Percentiles rank a stretch among this genome's conserved stretches.
Conservation (phyloP, 352 stramenopile genomes). For the Achlya hypogyna region DNA sequence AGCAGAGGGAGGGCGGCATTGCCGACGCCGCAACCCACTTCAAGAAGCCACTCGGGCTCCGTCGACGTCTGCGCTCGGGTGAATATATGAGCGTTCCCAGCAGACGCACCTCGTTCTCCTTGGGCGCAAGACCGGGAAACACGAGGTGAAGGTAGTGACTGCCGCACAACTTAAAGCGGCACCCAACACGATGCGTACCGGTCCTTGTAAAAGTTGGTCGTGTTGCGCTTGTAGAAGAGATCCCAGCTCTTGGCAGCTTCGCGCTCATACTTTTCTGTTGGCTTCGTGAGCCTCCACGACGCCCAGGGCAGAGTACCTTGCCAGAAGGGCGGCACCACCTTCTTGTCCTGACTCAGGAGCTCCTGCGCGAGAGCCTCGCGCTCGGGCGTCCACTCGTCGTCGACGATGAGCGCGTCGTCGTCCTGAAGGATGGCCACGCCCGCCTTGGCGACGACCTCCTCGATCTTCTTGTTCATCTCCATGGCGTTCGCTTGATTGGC, state of each 20-base stretch:
- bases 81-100: too few relatives aligned
- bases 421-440: constrained; percentile 60
- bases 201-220: constrained; percentile 94
- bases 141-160: constrained; percentile 89
- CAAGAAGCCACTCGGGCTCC: constrained; percentile 50
- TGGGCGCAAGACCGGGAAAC: constrained; percentile 78
- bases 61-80: constrained; percentile 26
- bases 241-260: constrained; percentile 87
- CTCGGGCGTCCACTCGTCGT: constrained; percentile 78
- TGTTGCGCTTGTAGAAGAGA: constrained; percentile 91
- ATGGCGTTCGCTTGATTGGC: too few relatives aligned
- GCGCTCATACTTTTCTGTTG: constrained; percentile 68
- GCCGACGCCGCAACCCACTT: constrained; percentile 93
- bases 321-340: constrained; percentile 71
- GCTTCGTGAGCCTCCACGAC: constrained; percentile 11
- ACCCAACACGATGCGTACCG: constrained; percentile 25
- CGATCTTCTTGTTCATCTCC: constrained; percentile 55
- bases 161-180: background rate
- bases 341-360: constrained; percentile 62
- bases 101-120: too few relatives aligned
- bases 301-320: constrained; percentile 33
- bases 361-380: constrained; percentile 58
- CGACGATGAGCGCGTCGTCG: constrained; percentile 49
- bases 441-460: constrained; percentile 67
- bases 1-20: constrained; percentile 92